Evolutionary conservation across 768 basidiomycete species (phyloP).

Genomic region (Mycena belliarum): DNA sequence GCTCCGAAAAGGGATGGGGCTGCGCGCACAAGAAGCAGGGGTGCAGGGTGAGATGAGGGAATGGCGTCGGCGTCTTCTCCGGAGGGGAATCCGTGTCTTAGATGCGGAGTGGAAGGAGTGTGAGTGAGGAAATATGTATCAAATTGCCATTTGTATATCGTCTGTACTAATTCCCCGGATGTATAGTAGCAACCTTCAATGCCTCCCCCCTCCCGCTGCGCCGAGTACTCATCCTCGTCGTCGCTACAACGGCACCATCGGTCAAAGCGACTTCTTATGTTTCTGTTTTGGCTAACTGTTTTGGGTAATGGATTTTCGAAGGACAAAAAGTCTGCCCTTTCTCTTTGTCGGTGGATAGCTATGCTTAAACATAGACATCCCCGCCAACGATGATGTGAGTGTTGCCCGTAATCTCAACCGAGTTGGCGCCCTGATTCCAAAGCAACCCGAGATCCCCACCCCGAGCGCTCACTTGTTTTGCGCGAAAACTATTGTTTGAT

Average conservation of each 20-base stretch:
- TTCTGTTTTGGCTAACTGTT: too few species aligned
- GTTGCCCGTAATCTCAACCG: conserved; percentile 39
- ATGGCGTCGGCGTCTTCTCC: conserved; percentile 65
- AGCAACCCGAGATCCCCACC: conserved; percentile 46
- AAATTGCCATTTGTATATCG: neutral
- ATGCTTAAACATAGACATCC: conserved; percentile 26
- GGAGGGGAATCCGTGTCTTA: conserved; percentile 60
- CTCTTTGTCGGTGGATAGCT: too few species aligned
- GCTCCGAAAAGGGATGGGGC: conserved; percentile 67
- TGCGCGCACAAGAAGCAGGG: conserved; percentile 68
- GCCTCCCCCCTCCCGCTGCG: neutral
- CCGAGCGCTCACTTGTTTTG: conserved; percentile 52
- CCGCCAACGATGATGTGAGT: conserved; percentile 36
- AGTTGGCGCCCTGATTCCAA: conserved; percentile 35
- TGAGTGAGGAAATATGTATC: conserved; percentile 16
- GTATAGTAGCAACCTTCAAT: neutral
- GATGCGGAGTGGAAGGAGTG: conserved; percentile 72
- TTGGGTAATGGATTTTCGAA: too few species aligned
- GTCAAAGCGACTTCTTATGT: too few species aligned
- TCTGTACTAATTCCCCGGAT: neutral
- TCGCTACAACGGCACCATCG: too few species aligned
- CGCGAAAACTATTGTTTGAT: conserved; percentile 36
- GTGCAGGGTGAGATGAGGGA: conserved; percentile 80
- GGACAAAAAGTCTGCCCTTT: too few species aligned
- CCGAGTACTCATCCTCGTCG: too few species aligned